Percentiles rank a stretch among this genome's conserved stretches.
phyloP scores from a whole-genome alignment of 306 rosid species.

The Spatholobus suberectus region DNA sequence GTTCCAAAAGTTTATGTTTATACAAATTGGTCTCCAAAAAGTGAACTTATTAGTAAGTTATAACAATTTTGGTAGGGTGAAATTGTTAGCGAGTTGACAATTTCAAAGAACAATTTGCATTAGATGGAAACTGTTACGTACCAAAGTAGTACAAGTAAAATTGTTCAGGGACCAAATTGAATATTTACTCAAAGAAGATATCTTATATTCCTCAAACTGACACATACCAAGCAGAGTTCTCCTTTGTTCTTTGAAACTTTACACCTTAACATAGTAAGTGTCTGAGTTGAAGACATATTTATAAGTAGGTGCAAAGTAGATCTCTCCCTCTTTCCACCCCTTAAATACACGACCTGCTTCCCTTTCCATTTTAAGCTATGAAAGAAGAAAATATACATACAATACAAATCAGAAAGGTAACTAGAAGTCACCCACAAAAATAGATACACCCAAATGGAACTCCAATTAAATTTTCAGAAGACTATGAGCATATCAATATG shows the following conservation, averaged over 20 bases:
- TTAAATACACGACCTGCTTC: conserved; percentile 89
- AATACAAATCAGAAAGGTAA: not conserved
- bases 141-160: not conserved
- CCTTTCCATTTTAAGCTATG: conserved; percentile 86
- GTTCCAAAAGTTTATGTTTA: not conserved
- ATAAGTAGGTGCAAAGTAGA: conserved; percentile 95
- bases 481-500: not conserved
- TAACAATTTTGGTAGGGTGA: not conserved
- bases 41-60: not conserved
- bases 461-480: not conserved
- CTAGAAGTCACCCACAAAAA: not conserved
- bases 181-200: not conserved
- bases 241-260: conserved; percentile 76
- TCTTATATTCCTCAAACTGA: conserved; percentile 1
- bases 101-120: not conserved
- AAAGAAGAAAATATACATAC: conserved; percentile 21
- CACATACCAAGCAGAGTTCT: conserved; percentile 96
- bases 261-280: conserved; percentile 67
- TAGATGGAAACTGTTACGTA: not conserved
- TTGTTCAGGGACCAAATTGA: not conserved
- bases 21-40: not conserved
- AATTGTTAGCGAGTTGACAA: not conserved
- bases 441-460: not conserved
- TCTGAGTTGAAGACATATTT: conserved; percentile 91
- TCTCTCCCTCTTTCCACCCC: conserved; percentile 94